A percentile compares a stretch with the other conserved stretches of the same genome.
Evolutionary conservation across 257 asterid genomes (phyloP).

Genomic region (Fraxinus anomala): DNA sequence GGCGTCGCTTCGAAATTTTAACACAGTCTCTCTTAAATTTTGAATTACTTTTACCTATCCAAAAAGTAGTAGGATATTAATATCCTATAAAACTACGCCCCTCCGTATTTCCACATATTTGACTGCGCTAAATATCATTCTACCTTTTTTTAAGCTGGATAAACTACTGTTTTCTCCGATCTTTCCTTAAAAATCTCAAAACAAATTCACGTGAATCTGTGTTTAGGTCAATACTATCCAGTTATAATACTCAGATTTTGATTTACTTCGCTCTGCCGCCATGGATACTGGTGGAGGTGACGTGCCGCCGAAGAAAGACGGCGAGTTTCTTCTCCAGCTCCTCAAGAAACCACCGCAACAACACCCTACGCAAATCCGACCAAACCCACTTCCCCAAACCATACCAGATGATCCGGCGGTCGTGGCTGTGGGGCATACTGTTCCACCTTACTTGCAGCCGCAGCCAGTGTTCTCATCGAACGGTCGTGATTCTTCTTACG

Average conservation of each 20-base stretch:
- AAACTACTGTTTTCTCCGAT: not conserved
- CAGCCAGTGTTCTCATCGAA: constrained; percentile 27
- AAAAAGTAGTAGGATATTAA: no score
- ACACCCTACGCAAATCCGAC: constrained; percentile 21
- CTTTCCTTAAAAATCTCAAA: not conserved
- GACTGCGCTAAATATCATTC: not conserved
- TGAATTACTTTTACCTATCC: no score
- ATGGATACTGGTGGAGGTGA: constrained; percentile 69
- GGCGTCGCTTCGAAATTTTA: no score
- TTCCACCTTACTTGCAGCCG: constrained; percentile 35
- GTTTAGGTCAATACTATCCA: not conserved
- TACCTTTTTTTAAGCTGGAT: not conserved
- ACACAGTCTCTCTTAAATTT: no score
- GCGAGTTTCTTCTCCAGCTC: constrained; percentile 80
- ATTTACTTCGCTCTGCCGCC: not conserved
- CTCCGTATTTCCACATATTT: not conserved
- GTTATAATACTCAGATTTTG: not conserved
- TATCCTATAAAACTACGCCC: not conserved
- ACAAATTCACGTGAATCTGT: not conserved
- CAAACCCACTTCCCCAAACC: constrained; percentile 35
- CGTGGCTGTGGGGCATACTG: constrained; percentile 67
- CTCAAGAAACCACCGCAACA: constrained; percentile 49
- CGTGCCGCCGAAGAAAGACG: constrained; percentile 61
- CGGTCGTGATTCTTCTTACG: constrained; percentile 27
- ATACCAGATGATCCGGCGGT: constrained; percentile 80